A percentile compares a stretch with the other conserved stretches of the same genome.
Conservation (phyloP, 2,329 filamentous ascomycete species). For the Teratosphaeria nubilosa region DNA sequence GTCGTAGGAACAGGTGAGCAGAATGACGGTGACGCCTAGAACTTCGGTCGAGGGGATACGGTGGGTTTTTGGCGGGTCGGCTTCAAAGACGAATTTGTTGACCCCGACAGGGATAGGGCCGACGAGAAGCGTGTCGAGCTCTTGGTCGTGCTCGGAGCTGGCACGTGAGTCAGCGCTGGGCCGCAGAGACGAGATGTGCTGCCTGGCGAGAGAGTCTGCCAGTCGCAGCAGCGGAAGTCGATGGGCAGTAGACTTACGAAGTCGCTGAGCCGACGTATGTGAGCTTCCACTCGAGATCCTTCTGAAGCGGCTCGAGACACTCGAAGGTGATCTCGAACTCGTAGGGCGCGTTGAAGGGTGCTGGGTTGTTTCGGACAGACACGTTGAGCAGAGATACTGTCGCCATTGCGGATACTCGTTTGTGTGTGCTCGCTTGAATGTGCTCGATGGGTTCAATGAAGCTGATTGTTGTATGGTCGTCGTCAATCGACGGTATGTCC, state of each 20-base stretch:
- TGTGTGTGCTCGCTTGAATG: neutral
- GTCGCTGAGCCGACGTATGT: constrained; percentile 98
- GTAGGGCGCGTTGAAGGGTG: constrained; percentile 84
- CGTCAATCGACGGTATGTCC: neutral
- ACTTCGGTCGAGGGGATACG: constrained; percentile 93
- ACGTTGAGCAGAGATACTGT: constrained; percentile 93
- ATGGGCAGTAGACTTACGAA: constrained; percentile 52
- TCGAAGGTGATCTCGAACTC: constrained; percentile 99
- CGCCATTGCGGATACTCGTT: constrained; percentile 54
- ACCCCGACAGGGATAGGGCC: constrained; percentile 95
- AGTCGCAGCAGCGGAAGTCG: neutral
- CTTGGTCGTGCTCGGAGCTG: constrained; percentile 94
- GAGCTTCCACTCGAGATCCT: constrained; percentile 98
- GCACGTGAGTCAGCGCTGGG: neutral
- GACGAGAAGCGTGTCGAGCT: constrained; percentile 92
- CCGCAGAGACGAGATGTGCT: neutral
- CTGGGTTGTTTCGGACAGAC: constrained; percentile 93
- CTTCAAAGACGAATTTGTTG: constrained; percentile 98
- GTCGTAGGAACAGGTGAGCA: constrained; percentile 93
- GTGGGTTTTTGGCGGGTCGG: constrained; percentile 78
- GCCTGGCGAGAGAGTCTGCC: neutral
- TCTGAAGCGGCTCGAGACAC: constrained; percentile 87
- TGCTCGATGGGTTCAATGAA: neutral
- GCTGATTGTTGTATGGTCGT: neutral
- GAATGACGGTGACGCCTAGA: constrained; percentile 90